These are phyloP conservation scores for Cladophialophora carrionii DNA, from an alignment of 2,329 filamentous ascomycete genomes.

Conservation along the genomic window DNA sequence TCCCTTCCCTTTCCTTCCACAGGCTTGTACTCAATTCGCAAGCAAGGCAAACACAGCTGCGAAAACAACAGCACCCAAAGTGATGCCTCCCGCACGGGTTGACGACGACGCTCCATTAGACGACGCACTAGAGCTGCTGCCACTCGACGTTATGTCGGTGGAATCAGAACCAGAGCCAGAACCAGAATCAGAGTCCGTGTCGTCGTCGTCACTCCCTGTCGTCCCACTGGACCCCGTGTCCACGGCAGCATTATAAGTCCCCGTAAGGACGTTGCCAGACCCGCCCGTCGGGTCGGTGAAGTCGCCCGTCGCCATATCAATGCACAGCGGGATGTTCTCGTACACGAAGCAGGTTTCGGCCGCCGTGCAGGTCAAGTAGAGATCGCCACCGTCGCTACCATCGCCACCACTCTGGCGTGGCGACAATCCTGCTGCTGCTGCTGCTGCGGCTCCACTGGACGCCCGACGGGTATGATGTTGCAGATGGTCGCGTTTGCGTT, in stretches of 20 bases:
- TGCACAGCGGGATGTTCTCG: constrained; percentile 3
- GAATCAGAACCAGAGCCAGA: too few species aligned
- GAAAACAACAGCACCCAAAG: background rate
- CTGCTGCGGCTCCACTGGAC: too few species aligned
- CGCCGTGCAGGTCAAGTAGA: constrained; percentile 1
- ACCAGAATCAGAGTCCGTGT: background rate
- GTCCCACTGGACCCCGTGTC: background rate
- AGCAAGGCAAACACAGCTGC: background rate
- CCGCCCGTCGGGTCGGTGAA: background rate
- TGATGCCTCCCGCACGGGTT: background rate
- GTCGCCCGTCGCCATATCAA: background rate
- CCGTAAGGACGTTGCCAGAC: background rate
- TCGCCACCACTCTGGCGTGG: background rate
- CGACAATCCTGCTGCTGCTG: background rate
- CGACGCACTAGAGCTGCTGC: background rate
- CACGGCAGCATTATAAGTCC: background rate
- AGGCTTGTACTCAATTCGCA: background rate
- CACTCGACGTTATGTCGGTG: background rate
- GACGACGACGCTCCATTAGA: background rate
- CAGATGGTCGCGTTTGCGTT: background rate
- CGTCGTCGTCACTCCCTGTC: background rate
- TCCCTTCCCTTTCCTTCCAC: too few species aligned
- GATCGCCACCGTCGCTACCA: too few species aligned
- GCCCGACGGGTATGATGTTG: background rate
- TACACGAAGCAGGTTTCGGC: constrained; percentile 1